Evolutionary conservation across 2,329 filamentous ascomycete genomes (phyloP).

Genomic region (Orbilia blumenaviensis): DNA sequence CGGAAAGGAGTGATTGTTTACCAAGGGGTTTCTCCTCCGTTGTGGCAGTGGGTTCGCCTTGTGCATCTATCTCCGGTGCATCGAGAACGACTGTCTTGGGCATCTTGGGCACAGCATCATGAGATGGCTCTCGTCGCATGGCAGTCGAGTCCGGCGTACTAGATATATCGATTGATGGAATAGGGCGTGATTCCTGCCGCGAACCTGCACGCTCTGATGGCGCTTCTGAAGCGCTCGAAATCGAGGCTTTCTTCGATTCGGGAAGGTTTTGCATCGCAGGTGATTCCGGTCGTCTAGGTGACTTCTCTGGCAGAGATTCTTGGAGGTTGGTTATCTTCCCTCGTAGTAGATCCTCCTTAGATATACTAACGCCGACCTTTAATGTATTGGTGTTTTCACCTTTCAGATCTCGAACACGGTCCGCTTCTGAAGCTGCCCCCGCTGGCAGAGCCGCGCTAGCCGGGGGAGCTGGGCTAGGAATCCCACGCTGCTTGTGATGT

Average conservation of each 20-base stretch:
- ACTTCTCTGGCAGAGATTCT: slow-evolving; percentile 41
- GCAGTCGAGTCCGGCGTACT: slow-evolving; percentile 7
- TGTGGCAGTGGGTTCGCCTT: background rate
- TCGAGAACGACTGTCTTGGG: slow-evolving; percentile 13
- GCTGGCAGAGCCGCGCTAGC: background rate
- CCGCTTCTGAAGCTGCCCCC: slow-evolving; percentile 15
- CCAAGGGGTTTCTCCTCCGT: slow-evolving; percentile 25
- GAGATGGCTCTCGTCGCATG: background rate
- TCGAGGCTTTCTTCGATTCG: slow-evolving; percentile 10
- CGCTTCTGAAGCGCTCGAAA: background rate
- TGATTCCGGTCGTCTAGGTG: slow-evolving; percentile 38
- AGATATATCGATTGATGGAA: slow-evolving; percentile 50
- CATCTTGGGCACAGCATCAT: background rate
- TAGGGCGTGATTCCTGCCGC: slow-evolving; percentile 3
- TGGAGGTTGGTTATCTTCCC: slow-evolving; percentile 24
- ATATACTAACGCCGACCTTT: slow-evolving; percentile 46
- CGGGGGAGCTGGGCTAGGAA: background rate
- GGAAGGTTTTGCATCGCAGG: slow-evolving; percentile 47
- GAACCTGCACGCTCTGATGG: background rate
- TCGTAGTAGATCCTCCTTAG: slow-evolving; percentile 41
- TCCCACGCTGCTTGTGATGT: slow-evolving; percentile 2
- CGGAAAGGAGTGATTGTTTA: slow-evolving; percentile 38
- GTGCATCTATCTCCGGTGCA: background rate
- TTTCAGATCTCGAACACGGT: slow-evolving; percentile 34
- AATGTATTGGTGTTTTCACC: slow-evolving; percentile 9